Evolutionary conservation across 495 filamentous ascomycete species (phyloP), one percentile per base, ranked within the genome.

Genomic region (Penicillium atrosanguineum): DNA sequence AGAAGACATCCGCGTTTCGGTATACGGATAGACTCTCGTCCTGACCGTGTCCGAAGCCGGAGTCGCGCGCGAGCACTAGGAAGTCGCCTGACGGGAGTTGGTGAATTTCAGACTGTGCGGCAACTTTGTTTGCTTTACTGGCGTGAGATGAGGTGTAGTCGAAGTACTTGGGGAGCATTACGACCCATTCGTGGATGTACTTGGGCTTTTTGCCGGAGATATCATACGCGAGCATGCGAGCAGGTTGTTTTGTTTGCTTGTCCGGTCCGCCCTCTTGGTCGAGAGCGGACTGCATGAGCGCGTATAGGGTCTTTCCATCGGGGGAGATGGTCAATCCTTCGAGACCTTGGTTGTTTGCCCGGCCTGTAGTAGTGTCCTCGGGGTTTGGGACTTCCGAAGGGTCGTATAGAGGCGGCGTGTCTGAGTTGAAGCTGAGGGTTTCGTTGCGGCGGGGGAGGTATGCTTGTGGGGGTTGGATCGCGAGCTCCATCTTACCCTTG

Each of bases 301-400:
- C 77, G 62, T 82, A 91, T 11, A 92, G 72, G 2, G 72, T 79
- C 44, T 82, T 83, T 28, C 87, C 86, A 53, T 89, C 84, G 0
- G 78, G 64, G 11, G 78, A 81, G 15, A 82, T 68, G 1, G 86
- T 87, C 43, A 94, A 69, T 1, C 84, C 88, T 65, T 94, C 89
- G 54, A 92, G 83, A 19, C 87, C 87, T 58, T 90, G 86, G 68
- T 92, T 92, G 64, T 92, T 90, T 53, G 79, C 71, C 26, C 88
- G 79, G 6, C 89, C 89, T 6, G 79, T 79, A 6, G 75, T 70
- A 1, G 87, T 83, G 55, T 90, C 74, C 6, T 67, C 70, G 1
- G 84, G 84, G 8, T 56, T 50, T 57, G 83, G 62, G 21, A 62
- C 44, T 18, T 68, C 54, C 48, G 71, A 50, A 0, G 67, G 71